Percentiles rank a stretch among this genome's conserved stretches.
phyloP scores from a whole-genome alignment of 306 rosid species.

The Pueraria montana region DNA sequence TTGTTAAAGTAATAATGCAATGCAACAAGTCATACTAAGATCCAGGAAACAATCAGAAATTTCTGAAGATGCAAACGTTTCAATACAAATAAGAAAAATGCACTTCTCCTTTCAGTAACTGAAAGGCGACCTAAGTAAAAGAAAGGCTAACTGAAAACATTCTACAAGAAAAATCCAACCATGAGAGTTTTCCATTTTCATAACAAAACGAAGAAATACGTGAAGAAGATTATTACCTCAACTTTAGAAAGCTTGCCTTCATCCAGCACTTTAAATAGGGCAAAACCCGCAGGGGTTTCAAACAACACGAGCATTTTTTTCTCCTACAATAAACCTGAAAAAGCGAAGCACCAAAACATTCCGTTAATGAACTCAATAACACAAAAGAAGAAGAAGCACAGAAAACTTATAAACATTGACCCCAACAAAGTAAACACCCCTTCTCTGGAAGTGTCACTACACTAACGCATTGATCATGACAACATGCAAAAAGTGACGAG shows the following conservation, averaged over 20 bases:
- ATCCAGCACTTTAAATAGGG: constrained; percentile 80
- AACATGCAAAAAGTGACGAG: not conserved
- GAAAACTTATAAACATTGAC: not conserved
- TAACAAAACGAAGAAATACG: not conserved
- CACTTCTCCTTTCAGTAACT: not conserved
- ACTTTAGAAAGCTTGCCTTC: constrained; percentile 85
- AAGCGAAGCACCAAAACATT: not conserved
- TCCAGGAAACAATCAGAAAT: not conserved
- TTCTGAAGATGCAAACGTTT: not conserved
- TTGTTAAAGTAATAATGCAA: not conserved
- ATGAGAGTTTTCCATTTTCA: not conserved
- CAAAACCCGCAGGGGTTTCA: constrained; percentile 85
- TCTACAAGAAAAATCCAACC: not conserved
- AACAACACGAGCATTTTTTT: constrained; percentile 76
- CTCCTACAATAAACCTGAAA: constrained; percentile 51
- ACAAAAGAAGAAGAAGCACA: not conserved
- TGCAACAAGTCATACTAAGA: too few relatives aligned
- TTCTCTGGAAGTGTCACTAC: not conserved
- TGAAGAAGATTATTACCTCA: constrained; percentile 60
- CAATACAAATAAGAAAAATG: not conserved
- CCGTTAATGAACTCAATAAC: not conserved
- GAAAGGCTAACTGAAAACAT: not conserved
- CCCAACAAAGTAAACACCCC: not conserved
- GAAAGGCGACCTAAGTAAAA: not conserved
- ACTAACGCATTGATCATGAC: not conserved